These are phyloP conservation scores for Colletotrichum sp. DNA, from an alignment of 2,329 filamentous ascomycete species.

Conservation along the genomic window DNA sequence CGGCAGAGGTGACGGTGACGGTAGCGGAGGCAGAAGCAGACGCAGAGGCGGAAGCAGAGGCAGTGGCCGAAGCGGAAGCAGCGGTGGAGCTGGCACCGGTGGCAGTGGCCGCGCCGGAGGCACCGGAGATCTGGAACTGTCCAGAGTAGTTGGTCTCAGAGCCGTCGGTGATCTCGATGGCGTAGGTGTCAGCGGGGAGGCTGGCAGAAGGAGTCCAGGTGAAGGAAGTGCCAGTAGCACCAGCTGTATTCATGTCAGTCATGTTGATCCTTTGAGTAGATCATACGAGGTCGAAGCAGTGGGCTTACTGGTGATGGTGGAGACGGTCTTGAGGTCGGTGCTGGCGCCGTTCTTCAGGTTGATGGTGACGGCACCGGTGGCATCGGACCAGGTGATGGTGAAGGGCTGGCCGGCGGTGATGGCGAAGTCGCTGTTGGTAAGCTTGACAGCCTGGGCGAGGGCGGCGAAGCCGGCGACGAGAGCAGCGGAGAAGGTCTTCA, in stretches of 20 bases:
- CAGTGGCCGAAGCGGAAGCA: constrained; percentile 17
- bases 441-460: constrained; percentile 31
- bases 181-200: constrained; percentile 45
- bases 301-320: constrained; percentile 39
- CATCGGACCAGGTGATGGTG: constrained; percentile 46
- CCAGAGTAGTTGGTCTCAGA: constrained; percentile 47
- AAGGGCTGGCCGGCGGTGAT: constrained; percentile 44
- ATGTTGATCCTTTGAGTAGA: background rate
- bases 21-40: constrained; percentile 17
- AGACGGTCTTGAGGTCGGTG: constrained; percentile 37
- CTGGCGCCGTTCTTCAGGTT: constrained; percentile 41
- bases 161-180: constrained; percentile 48
- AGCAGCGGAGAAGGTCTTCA: constrained; percentile 33
- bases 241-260: constrained; percentile 28
- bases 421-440: constrained; percentile 39
- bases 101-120: constrained; percentile 13
- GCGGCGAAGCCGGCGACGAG: constrained; percentile 34
- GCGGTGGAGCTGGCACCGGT: constrained; percentile 16
- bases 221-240: constrained; percentile 36
- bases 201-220: constrained; percentile 40
- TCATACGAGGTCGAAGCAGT: background rate
- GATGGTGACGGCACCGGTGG: constrained; percentile 45
- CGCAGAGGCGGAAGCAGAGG: constrained; percentile 16
- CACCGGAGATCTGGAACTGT: constrained; percentile 38
- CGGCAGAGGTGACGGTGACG: constrained; percentile 15